Evolutionary conservation across 352 stramenopile genomes (phyloP), one percentile per base, ranked within the genome.

Genomic region (Globisporangium alternatum): DNA sequence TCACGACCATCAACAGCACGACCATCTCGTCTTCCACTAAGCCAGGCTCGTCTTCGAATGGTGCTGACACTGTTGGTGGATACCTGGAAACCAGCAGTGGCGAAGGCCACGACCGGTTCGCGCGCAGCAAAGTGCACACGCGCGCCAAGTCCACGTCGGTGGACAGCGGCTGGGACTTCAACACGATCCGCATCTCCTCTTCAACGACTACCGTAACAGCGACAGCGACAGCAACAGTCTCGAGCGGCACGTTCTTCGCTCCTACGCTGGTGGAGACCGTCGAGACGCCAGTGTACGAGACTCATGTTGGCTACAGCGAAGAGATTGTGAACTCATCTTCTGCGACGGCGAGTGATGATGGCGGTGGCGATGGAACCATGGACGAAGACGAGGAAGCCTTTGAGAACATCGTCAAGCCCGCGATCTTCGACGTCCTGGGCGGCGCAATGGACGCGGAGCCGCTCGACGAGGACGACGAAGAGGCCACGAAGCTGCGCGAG

Each of bases 151-250:
- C 72, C 55, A 71, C 71, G 13, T 78, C 71, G 2, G 66, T 78
- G 12, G 81, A 88, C 44, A 89, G 80, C 17, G 80, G 74, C 5
- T 93, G 85, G 85, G 83, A 93, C 70, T 93, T 93, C 45, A 82
- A 89, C 49, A 92, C 82, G 3, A 78, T 93, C 37, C 76, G 75
- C 15, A 69, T 92, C 17, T 86, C 79, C 1, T 78, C 75, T 9
- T 69, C 74, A 10, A 69, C 41, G 30, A n/a, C 44, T 7, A 48
- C 56, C 25, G 25, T 2, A 15, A 49, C 35, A 33, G 52, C 55
- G 41, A 45, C 48, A 25, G 45, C 30, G 12, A 25, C 19, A 9
- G 30, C 56, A 30, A 30, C 39, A 30, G 33, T 56, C 22, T 54
- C 43, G 21, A 61, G 52, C 25, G 21, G 41, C 7, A 35, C 37